These are phyloP conservation scores for Plasmodium vinckei DNA, from an alignment of 169 alveolate species.

Conservation along the genomic window DNA sequence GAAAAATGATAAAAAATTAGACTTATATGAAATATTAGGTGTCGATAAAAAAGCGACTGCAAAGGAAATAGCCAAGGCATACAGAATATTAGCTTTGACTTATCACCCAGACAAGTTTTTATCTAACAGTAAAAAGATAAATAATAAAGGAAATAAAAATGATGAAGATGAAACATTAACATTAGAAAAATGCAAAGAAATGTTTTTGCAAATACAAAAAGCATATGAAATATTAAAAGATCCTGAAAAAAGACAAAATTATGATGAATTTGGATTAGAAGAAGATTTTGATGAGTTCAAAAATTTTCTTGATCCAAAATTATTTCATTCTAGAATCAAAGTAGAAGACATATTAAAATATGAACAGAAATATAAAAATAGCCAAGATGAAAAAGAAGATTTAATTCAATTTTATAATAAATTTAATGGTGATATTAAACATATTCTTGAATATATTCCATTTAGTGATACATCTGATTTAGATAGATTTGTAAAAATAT, in stretches of 20 bases:
- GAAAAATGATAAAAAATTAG: conserved; percentile 57
- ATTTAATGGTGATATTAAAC: conserved; percentile 80
- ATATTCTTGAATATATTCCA: conserved; percentile 80
- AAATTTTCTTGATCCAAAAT: conserved; percentile 43
- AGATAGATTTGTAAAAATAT: conserved; percentile 77
- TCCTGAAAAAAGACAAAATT: conserved; percentile 78
- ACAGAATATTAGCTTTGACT: conserved; percentile 90
- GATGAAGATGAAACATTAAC: not conserved
- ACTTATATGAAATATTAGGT: conserved; percentile 86
- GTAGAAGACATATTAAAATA: conserved; percentile 79
- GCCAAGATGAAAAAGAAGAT: conserved; percentile 84
- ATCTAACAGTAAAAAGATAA: conserved; percentile 54
- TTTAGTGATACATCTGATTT: conserved; percentile 80
- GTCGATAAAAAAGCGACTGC: conserved; percentile 83
- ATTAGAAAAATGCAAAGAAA: conserved; percentile 79
- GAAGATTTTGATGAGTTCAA: conserved; percentile 30
- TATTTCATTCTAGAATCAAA: conserved; percentile 50
- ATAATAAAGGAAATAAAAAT: conserved; percentile 2
- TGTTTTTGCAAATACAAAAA: conserved; percentile 82
- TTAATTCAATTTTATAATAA: conserved; percentile 82
- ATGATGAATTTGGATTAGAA: conserved; percentile 80
- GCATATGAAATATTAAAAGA: conserved; percentile 86
- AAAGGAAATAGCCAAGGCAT: conserved; percentile 93
- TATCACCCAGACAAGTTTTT: conserved; percentile 94
- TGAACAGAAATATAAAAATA: conserved; percentile 78